phyloP scores from a whole-genome alignment of 2,329 filamentous ascomycete species.

The Cladophialophora psammophila region DNA sequence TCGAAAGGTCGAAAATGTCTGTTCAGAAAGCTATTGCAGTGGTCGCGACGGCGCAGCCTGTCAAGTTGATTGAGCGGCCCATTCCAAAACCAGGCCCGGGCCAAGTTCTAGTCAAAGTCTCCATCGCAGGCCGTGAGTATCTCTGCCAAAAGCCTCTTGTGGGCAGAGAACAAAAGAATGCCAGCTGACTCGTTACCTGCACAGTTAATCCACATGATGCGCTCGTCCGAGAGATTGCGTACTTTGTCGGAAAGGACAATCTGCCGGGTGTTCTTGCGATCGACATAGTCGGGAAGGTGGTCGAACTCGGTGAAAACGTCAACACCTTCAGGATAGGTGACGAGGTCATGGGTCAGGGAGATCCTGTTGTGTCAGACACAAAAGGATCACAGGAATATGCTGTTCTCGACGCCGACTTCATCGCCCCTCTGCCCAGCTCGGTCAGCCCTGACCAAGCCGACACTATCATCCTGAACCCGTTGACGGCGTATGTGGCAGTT shows the following conservation, averaged over 20 bases:
- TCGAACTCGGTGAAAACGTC: constrained; percentile 5
- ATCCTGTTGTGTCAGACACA: constrained; percentile 10
- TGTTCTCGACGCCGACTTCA: constrained; percentile 15
- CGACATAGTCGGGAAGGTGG: constrained; percentile 12
- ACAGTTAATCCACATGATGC: constrained; percentile 13
- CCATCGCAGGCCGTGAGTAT: constrained; percentile 15
- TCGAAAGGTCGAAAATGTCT: neutral
- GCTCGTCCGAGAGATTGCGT: constrained; percentile 9
- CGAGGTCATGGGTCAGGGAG: constrained; percentile 12
- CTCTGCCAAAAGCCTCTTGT: neutral
- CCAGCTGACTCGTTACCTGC: neutral
- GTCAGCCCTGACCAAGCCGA: constrained; percentile 11
- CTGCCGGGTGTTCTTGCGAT: constrained; percentile 4
- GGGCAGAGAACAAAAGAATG: neutral
- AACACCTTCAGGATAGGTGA: constrained; percentile 11
- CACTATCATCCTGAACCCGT: constrained; percentile 11
- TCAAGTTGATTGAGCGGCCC: constrained; percentile 12
- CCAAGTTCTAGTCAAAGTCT: constrained; percentile 17
- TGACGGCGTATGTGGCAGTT: constrained; percentile 11
- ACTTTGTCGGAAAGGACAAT: constrained; percentile 16
- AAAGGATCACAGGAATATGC: constrained; percentile 17
- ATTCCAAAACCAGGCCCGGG: constrained; percentile 9
- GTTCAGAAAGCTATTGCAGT: constrained; percentile 15
- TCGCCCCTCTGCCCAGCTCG: constrained; percentile 2
- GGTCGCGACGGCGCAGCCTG: neutral